These are phyloP conservation scores for Crithidia expoeki DNA, from an alignment of 208 protist species.

Conservation along the genomic window DNA sequence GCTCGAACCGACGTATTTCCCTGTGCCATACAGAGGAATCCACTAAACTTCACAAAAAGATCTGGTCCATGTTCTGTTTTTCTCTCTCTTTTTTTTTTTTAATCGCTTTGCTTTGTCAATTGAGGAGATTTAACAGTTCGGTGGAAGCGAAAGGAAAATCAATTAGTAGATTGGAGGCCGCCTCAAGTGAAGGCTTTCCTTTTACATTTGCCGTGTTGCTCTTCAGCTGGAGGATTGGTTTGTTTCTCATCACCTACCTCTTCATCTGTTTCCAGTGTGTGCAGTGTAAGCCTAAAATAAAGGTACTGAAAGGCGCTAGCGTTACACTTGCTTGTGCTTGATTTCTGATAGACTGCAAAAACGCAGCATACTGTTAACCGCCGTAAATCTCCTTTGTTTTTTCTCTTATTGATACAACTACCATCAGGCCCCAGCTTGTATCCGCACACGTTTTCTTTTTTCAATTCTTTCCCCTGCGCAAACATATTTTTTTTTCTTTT, in stretches of 20 bases:
- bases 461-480: not conserved
- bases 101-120: slow-evolving; percentile 1
- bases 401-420: not conserved
- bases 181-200: not conserved
- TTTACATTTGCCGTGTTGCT: slow-evolving; percentile 3
- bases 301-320: not conserved
- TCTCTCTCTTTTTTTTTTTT: slow-evolving; percentile 13
- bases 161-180: not conserved
- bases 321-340: not conserved
- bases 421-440: not conserved
- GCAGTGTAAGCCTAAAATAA: slow-evolving; percentile 5
- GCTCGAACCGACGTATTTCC: not conserved
- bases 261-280: not conserved
- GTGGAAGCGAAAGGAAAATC: not conserved
- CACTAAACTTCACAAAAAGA: not conserved
- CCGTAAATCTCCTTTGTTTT: slow-evolving; percentile 24
- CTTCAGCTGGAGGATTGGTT: not conserved
- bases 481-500: not conserved
- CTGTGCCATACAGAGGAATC: not conserved
- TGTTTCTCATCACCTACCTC: not conserved
- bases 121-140: not conserved
- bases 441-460: not conserved
- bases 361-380: slow-evolving; percentile 1
- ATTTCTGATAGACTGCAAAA: slow-evolving; percentile 16
- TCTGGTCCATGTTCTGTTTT: not conserved